A percentile compares a stretch with the other conserved stretches of the same genome.
Evolutionary conservation across 2,329 filamentous ascomycete species (phyloP).

Genomic region (Mycosphaerelloides madeirae): DNA sequence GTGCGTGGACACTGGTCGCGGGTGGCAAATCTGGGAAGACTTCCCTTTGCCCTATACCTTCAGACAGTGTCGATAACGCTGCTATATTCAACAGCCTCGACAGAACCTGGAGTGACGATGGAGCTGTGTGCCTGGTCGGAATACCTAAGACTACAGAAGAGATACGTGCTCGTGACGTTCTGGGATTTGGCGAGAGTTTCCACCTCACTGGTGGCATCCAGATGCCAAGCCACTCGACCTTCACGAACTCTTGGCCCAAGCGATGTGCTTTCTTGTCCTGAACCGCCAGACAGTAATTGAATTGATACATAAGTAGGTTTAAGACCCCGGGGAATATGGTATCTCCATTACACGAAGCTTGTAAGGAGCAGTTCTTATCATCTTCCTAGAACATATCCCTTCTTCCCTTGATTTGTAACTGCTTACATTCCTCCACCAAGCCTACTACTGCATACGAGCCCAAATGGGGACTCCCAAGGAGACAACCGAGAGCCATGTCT

Average conservation of each 20-base stretch:
- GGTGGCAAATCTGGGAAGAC: too few species aligned
- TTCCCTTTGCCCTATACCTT: too few species aligned
- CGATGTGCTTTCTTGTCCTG: slow-evolving; percentile 17
- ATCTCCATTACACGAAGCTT: not conserved
- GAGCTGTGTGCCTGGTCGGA: too few species aligned
- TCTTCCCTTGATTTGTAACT: not conserved
- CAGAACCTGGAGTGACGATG: too few species aligned
- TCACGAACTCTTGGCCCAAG: slow-evolving; percentile 15
- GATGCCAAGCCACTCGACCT: slow-evolving; percentile 13
- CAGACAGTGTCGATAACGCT: too few species aligned
- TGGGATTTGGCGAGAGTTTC: too few species aligned
- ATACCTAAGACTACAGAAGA: too few species aligned
- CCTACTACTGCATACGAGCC: not conserved
- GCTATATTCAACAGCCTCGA: too few species aligned
- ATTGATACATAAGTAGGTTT: slow-evolving; percentile 8
- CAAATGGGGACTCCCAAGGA: slow-evolving; percentile 1
- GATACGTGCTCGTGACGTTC: too few species aligned
- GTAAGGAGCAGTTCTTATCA: too few species aligned
- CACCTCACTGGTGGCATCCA: not conserved
- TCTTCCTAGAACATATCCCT: not conserved
- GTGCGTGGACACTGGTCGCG: too few species aligned
- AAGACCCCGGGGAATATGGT: slow-evolving; percentile 5
- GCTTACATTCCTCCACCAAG: not conserved
- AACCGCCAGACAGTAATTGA: not conserved
- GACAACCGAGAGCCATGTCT: slow-evolving; percentile 24